Conservation (phyloP, 2,329 filamentous ascomycete species). For the Phialemoniopsis sp. region DNA sequence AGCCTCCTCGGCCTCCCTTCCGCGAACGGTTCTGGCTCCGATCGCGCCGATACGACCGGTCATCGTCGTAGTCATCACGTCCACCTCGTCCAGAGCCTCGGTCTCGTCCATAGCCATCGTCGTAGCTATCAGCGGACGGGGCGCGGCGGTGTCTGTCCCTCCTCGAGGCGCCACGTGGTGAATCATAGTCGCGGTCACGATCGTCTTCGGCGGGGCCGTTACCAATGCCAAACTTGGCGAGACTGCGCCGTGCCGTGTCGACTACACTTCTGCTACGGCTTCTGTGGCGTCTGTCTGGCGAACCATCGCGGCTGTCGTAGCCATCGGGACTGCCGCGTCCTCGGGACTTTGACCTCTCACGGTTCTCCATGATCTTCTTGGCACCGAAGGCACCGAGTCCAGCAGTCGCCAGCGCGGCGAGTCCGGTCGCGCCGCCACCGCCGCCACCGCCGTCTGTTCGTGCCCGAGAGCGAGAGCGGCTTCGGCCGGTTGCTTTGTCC, state of each 20-base stretch:
- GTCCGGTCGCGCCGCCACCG: constrained; percentile 40
- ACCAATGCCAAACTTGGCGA: constrained; percentile 59
- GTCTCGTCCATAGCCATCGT: constrained; percentile 29
- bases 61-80: constrained; percentile 42
- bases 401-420: constrained; percentile 61
- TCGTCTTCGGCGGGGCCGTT: constrained; percentile 35
- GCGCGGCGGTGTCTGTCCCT: constrained; percentile 12
- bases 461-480: constrained; percentile 62
- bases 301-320: constrained; percentile 35
- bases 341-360: constrained; percentile 46
- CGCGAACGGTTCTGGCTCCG: constrained; percentile 33
- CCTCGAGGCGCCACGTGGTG: constrained; percentile 7
- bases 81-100: constrained; percentile 29
- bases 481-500: constrained; percentile 56
- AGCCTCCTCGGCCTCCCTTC: constrained; percentile 23
- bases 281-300: constrained; percentile 34
- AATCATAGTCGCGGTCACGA: constrained; percentile 24
- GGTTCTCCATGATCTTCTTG: constrained; percentile 51
- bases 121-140: constrained; percentile 20
- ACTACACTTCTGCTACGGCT: constrained; percentile 65
- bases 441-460: constrained; percentile 30
- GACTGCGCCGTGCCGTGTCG: constrained; percentile 54
- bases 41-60: constrained; percentile 31
- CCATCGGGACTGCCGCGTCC: constrained; percentile 48
- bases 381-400: constrained; percentile 56